Base-by-base conservation (phyloP, 208 protist species). In the Leishmania lainsoni region DNA sequence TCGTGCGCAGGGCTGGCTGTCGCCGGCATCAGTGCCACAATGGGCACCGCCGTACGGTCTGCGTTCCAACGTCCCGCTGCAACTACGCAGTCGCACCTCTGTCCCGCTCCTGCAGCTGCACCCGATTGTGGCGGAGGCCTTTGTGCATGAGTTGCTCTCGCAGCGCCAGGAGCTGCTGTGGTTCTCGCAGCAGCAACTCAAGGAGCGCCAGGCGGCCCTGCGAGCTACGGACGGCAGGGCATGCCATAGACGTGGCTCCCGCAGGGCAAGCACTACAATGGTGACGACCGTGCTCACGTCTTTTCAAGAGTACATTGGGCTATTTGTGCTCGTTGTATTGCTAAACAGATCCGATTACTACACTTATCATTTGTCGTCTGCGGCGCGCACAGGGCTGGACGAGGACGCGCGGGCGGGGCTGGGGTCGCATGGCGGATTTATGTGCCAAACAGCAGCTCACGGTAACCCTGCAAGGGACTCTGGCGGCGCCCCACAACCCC, bases 61-160 rank as follows among this genome's bases (percentile, higher is more conserved):
- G 58, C 80, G 83, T 51, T 39, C 52, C 32, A n/a, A 81, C 20
- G 86, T 92, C 32, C 92, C 92, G 2, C 83, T 76, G 49, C 92
- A 95, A 61, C 82, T 95, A 14, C 85, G 92, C 72, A 87, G 85
- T 65, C 52, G 65, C 10, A 56, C 22, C 22, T 26, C 79, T 32
- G 85, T 85, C 26, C 81, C 83, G 20, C 79, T 91, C 22, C 66
- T 96, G 22, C 73, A 80, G 20, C 59, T 95, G 20, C 84, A 92
- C 68, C 90, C 91, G 10, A 59, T 96, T n/a, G 82, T 95, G 48
- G 93, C 89, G 2, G 93, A 96, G 81, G 84, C 81, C 42, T 80
- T 93, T 42, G 84, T 96, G 70, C 87, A 90, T 78, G 85, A 90
- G 80, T 56, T 96, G 63, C 71, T 95, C 16, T 89, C 87, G 10